A percentile compares a stretch with the other conserved stretches of the same genome.
These are phyloP conservation scores for Talaromyces funiculosus DNA, from an alignment of 2,329 filamentous ascomycete genomes.

Conservation along the genomic window DNA sequence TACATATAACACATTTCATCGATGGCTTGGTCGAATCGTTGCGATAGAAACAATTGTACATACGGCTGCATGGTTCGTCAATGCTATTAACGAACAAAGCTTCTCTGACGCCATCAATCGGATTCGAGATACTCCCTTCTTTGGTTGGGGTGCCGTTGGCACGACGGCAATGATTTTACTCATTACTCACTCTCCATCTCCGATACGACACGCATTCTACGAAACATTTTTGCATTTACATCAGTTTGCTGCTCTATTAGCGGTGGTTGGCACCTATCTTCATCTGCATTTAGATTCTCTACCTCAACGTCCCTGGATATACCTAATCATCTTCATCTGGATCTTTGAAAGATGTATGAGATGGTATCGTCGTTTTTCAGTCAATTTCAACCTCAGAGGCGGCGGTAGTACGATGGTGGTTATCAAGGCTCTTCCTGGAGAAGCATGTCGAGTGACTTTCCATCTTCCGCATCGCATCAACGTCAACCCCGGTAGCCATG, in stretches of 20 bases:
- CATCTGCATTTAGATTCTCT: conserved; percentile 40
- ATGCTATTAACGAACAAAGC: conserved; percentile 46
- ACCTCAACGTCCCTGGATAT: conserved; percentile 37
- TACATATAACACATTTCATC: conserved; percentile 86
- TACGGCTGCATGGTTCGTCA: conserved; percentile 70
- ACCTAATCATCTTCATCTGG: conserved; percentile 36
- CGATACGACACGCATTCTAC: conserved; percentile 43
- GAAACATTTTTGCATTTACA: conserved; percentile 46
- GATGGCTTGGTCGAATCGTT: conserved; percentile 74
- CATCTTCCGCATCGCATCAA: conserved; percentile 51
- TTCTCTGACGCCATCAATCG: conserved; percentile 30
- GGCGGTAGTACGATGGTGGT: conserved; percentile 46
- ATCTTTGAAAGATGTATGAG: conserved; percentile 42
- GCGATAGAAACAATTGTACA: conserved; percentile 67
- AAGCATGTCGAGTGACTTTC: conserved; percentile 58
- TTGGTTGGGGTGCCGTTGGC: conserved; percentile 42
- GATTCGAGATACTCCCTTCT: conserved; percentile 36
- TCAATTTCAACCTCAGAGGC: conserved; percentile 48
- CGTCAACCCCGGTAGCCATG: conserved; percentile 53
- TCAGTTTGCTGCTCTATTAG: conserved; percentile 39
- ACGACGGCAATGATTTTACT: conserved; percentile 38
- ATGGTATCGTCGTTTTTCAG: conserved; percentile 45
- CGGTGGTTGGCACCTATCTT: conserved; percentile 40
- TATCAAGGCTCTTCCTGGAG: conserved; percentile 55
- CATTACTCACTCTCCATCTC: conserved; percentile 39